These are phyloP conservation scores for Malassezia obtusa DNA, from an alignment of 1,284 basidiomycete genomes.

Conservation along the genomic window DNA sequence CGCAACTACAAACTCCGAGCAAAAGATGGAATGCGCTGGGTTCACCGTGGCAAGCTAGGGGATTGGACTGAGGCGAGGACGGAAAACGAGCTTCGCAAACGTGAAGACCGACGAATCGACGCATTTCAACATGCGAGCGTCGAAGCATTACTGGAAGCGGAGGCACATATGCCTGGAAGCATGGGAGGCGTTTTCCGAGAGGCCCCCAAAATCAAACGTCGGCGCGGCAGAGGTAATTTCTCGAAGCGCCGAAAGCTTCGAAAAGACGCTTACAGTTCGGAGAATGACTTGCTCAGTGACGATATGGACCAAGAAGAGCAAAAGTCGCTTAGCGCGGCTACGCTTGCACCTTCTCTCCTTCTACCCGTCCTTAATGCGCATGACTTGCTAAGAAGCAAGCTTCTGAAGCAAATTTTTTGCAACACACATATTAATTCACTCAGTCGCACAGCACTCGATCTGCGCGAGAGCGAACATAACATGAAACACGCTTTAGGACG, in stretches of 20 bases:
- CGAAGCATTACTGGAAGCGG: constrained; percentile 23
- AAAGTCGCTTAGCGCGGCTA: background rate
- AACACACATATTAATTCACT: constrained; percentile 45
- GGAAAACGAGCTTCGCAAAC: constrained; percentile 34
- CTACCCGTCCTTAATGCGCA: constrained; percentile 38
- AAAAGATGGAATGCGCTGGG: constrained; percentile 34
- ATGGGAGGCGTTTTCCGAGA: constrained; percentile 6
- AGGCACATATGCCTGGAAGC: constrained; percentile 4
- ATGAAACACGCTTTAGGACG: constrained; percentile 39
- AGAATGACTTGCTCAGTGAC: constrained; percentile 4
- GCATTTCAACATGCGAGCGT: constrained; percentile 35
- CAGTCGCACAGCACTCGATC: constrained; percentile 43
- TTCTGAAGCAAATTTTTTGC: constrained; percentile 42
- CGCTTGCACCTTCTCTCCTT: constrained; percentile 38
- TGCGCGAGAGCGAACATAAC: constrained; percentile 40
- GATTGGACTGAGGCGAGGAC: constrained; percentile 38
- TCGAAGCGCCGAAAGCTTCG: background rate
- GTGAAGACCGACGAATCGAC: constrained; percentile 25
- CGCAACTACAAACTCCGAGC: constrained; percentile 43
- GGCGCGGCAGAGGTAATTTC: background rate
- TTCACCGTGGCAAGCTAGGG: constrained; percentile 38
- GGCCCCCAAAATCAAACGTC: background rate
- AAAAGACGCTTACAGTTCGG: background rate
- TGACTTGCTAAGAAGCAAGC: constrained; percentile 36
- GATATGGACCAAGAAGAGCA: constrained; percentile 2